A percentile compares a stretch with the other conserved stretches of the same genome.
Evolutionary conservation across 176 grass and related monocot species (phyloP).

Genomic region (Cymbopogon citratus): DNA sequence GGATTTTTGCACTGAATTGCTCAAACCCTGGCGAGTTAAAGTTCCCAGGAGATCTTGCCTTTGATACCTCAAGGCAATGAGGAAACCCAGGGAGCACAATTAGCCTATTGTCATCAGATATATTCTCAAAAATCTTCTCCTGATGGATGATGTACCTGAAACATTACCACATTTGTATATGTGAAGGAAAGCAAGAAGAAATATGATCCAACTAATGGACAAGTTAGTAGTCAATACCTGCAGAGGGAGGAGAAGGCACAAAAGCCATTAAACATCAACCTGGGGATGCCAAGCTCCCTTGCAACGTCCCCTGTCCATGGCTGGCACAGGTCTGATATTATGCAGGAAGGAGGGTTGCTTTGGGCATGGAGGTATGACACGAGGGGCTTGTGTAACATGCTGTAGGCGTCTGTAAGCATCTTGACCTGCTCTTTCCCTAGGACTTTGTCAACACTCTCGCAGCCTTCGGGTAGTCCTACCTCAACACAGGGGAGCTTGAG

Average conservation of each 20-base stretch:
- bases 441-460: conserved; percentile 33
- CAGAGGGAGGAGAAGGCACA: conserved; percentile 36
- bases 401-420: conserved; percentile 21
- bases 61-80: conserved; percentile 14
- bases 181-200: not conserved
- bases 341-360: conserved; percentile 26
- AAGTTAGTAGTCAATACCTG: not conserved
- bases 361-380: conserved; percentile 19
- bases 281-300: conserved; percentile 52
- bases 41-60: not conserved
- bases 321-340: conserved; percentile 43
- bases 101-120: conserved; percentile 4
- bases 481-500: conserved; percentile 35
- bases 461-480: conserved; percentile 36
- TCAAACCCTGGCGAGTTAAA: conserved; percentile 16
- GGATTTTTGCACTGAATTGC: not conserved
- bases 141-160: conserved; percentile 23
- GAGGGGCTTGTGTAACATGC: conserved; percentile 19
- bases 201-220: not conserved
- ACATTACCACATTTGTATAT: not conserved
- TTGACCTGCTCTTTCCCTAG: not conserved
- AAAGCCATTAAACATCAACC: conserved; percentile 44
- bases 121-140: conserved; percentile 2
- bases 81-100: conserved; percentile 20
- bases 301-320: conserved; percentile 51